Evolutionary conservation across 371 early-diverging fungal genomes (phyloP), one percentile per base, ranked within the genome.

Genomic region (Mortierella sp.): DNA sequence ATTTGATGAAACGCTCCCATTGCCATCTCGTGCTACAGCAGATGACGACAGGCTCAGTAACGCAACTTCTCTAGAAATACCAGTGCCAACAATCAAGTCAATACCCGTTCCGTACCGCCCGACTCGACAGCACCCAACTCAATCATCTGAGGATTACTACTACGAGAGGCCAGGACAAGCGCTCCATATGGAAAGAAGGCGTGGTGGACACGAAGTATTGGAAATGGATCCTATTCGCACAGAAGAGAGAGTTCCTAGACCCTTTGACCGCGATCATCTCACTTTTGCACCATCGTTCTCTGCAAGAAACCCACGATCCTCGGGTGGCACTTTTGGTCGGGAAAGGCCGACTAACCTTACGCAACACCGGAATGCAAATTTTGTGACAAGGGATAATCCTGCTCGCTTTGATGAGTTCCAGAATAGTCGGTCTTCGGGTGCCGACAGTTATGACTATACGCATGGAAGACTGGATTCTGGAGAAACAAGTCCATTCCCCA

Each of bases 31-130:
- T 5, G 14, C 7, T 7, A 28, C 60, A 18, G n/a, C 23, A 0
- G 55, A 58, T 19, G 43, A 25, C 2, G 58, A 45, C 6, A n/a
- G 45, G 4, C 57, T 62, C 11, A 66, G 71, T 45, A 48, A 67
- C 11, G 53, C 64, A 3, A 72, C 64, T 25, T 75, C 70, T 9
- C 9, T 66, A 43, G 72, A 72, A 57, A 67, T 62, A 6, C 72
- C 77, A 1, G 25, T 76, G 37, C 68, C 77, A 11, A 18, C 57
- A 21, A 29, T 29, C 29, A 28, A 18, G 57, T n/a, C 57, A 6
- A 18, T 30, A 7, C n/a, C 57, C 4, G 37, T 37, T 5, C 37
- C 37, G 37, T 37, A 37, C 9, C 37, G 37, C 37, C 37, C 37
- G 37, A 37, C 37, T 5, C 37, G 9, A 3, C 37, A 37, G 37